Base-by-base conservation (phyloP, 2,329 filamentous ascomycete genomes). In the Penicillium crustosum region DNA sequence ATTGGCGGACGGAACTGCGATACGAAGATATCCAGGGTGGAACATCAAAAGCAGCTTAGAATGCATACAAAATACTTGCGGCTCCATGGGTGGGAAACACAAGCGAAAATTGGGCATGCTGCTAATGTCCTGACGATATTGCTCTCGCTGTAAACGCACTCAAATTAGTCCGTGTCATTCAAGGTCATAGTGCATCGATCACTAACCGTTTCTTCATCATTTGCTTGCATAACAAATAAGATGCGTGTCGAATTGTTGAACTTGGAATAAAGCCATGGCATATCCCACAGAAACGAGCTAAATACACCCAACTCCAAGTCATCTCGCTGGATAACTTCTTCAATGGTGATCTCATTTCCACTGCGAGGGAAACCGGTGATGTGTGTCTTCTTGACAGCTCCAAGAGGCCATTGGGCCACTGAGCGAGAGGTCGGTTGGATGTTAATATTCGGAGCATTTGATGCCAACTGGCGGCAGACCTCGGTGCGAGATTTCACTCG, bases 41-140 rank as follows among this genome's bases (percentile, higher is more conserved):
- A 92, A 93, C n/a, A 97, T 81, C 1, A 97, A 76, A 83, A 96
- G 93, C 43, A 97, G 80, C 71, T 99, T 97, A 49, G 91, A 96
- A 74, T 97, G 94, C 92, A 97, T 96, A 66, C 83, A 87, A 25
- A 87, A 88, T 6, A 85, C 77, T 47, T 84, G 79, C 2, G 86
- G 84, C 41, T 85, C 80, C 90, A 97, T 93, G 2, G 83, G 83
- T 17, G 93, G 93, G 69, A 97, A 96, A 70, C 90, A 92, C 55
- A 87, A 66, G 21, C 84, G 84, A 55, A 95, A 80, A 50, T 82
- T 81, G 12, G 70, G 69, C 63, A 83, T 77, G 10, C 70, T 72
- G 3, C 72, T 73, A 27, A 76, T 76, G 49, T 81, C 77, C 12
- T 66, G 54, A 54, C 70, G 57, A 45, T 78, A 75, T 42, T 75